Evolutionary conservation across 805 yeast genomes (phyloP), one percentile per base, ranked within the genome.

Genomic region (Hanseniaspora hatyaiensis): DNA sequence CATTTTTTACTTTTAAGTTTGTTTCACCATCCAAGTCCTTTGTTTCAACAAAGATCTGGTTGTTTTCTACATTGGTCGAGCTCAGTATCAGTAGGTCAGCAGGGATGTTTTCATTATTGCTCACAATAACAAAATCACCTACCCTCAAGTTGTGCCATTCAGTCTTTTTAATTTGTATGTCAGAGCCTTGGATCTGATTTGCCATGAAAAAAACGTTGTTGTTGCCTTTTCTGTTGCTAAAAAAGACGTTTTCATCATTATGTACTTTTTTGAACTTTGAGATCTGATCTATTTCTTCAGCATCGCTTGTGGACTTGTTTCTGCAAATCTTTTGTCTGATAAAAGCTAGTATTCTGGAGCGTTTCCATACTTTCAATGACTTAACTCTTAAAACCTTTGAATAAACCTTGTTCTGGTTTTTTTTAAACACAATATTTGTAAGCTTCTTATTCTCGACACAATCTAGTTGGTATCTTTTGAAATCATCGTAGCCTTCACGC

Each of bases 1-100:
- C 83, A 16, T 67, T 65, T 55, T 76, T 78, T 6, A 83, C 71
- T 61, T 92, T 92, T 52, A 92, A 68, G 59, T 87, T 89, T 0
- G 97, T 92, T 63, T 92, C 98, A 43, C 99, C 99, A 64, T 92
- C 98, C 41, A 92, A 69, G 1, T 95, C 98, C 89, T 89, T 87
- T 1, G 99, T 92, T 62, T 92, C 99, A 16, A 88, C 78, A 53
- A 76, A 84, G 50, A 78, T 74, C 33, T 81, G 87, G 52, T 72
- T 73, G 32, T 77, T 75, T 32, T 63, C 62, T 1, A 37, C 23
- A 3, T 78, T 78, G 43, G 73, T 73, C 2, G 86, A 76, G 1
- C 88, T 73, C 34, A 92, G 59, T 2, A 92, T 56, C 2, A 92
- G 60, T 2, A 92, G 58, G 65, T 92, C 99, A 0, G 96, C 96